Evolutionary conservation across 1,284 basidiomycete genomes (phyloP), one percentile per base, ranked within the genome.

Genomic region (Boletus semigastroideus): DNA sequence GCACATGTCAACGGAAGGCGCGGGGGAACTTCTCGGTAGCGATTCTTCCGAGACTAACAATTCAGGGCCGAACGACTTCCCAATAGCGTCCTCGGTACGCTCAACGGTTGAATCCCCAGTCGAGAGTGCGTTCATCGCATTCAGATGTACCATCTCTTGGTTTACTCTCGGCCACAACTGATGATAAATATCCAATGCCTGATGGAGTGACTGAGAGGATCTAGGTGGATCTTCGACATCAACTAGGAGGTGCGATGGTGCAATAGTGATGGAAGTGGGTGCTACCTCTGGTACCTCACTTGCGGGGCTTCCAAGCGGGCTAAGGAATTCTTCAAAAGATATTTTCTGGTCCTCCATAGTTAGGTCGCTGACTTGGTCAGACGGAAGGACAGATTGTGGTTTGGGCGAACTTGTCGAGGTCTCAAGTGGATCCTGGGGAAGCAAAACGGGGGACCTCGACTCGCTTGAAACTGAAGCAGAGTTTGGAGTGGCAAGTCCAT

Each of bases 161-260:
- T 56, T 65, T 13, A 65, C 53, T 48, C 34, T 61, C 3, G 66
- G 65, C 68, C 68, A 71, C 37, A 59, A n/a, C 19, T 61, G 55
- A 41, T 51, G 45, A 43, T 54, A 54, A 38, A 60, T 48, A 43
- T 70, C 67, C 42, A 47, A 31, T 20, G 40, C 22, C 2, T 49
- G 30, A 17, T 46, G 45, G 25, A 25, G 20, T 30, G 48, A 22
- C 14, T 4, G 40, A 9, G 55, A 49, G 14, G 52, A 50, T 34
- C 17, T 44, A 25, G 37, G 37, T 19, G 37, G 22, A 11, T 53
- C 52, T 25, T 52, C 34, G 11, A 52, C 52, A 33, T 53, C 53
- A 19, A 53, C 52, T 17, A 55, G 43, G 43, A 52, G 44, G 30
- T 54, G 59, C 5, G 51, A 28, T 9, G 49, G 41, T 2, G 30